Evolutionary conservation across 805 yeast genomes (phyloP), one percentile per base, ranked within the genome.

Genomic region (Brettanomyces sp.): DNA sequence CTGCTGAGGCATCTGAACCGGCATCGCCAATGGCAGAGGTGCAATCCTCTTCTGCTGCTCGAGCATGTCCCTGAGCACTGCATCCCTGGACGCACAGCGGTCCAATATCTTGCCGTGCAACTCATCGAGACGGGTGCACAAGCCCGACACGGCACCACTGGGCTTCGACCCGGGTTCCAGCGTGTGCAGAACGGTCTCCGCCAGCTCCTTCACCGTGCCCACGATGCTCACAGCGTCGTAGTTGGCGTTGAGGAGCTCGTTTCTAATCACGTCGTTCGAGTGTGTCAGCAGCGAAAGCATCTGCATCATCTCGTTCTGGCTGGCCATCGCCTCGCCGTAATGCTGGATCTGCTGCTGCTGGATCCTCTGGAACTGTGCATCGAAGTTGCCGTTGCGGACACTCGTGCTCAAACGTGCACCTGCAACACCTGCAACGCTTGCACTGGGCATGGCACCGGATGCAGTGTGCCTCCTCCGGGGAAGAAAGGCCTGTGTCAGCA

Each of bases 191-290:
- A 53, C 24, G 25, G 49, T 12, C 11, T 44, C 45, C 2, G 55
- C 44, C 2, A 49, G 45, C 22, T 62, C 66, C 41, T 57, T 63
- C 21, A 64, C 34, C 13, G 62, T 49, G 46, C 79, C 85, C 9
- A 80, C 52, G 7, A 80, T 48, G 36, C 69, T 69, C 3, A 79
- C 72, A 61, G 77, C 65, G 52, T 80, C 87, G 45, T 68, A 54
- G 53, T 77, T 78, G 14, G 74, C 68, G 45, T 68, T 66, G 35
- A 72, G 69, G 47, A 76, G 54, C 42, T 77, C 79, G 4, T 72
- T 75, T 32, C 64, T 57, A 5, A 79, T 67, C 9, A 67, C 53
- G 28, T 78, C 83, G 54, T 74, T 73, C 44, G 72, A 66, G 13
- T 68, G 54, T 39, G 68, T 70, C 39, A 78, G 56, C 36, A 63